Percentiles rank a stretch among this genome's conserved stretches.
Conservation (phyloP, 202 grass and related monocot species). For the Carex arenaria region DNA sequence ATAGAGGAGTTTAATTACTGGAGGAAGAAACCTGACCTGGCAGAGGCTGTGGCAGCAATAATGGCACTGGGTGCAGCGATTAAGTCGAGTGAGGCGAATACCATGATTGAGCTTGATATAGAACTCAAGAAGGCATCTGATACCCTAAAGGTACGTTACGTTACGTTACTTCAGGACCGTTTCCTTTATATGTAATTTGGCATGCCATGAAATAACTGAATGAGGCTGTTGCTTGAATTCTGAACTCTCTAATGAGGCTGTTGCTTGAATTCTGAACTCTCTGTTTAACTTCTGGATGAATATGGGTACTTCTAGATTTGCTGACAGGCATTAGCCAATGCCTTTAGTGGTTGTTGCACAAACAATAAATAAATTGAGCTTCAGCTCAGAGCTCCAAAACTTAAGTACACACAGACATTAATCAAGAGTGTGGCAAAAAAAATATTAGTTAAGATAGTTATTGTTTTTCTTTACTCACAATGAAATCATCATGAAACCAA, state of each 20-base stretch:
- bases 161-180: slow-evolving; percentile 19
- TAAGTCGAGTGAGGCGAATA: slow-evolving; percentile 77
- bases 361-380: background rate
- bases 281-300: background rate
- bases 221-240: background rate
- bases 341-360: background rate
- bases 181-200: background rate
- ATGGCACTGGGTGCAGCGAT: slow-evolving; percentile 93
- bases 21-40: slow-evolving; percentile 85
- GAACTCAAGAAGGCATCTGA: slow-evolving; percentile 96
- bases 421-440: background rate
- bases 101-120: slow-evolving; percentile 99
- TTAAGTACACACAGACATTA: background rate
- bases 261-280: background rate
- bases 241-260: background rate
- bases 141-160: slow-evolving; percentile 64
- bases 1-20: slow-evolving; percentile 96
- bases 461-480: background rate
- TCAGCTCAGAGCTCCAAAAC: background rate
- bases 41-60: slow-evolving; percentile 91
- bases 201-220: background rate
- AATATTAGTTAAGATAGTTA: background rate
- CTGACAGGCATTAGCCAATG: background rate
- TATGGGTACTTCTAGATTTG: background rate
- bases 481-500: background rate